Evolutionary conservation across 129 eudicot genomes (phyloP).

Genomic region (Arctium lappa): DNA sequence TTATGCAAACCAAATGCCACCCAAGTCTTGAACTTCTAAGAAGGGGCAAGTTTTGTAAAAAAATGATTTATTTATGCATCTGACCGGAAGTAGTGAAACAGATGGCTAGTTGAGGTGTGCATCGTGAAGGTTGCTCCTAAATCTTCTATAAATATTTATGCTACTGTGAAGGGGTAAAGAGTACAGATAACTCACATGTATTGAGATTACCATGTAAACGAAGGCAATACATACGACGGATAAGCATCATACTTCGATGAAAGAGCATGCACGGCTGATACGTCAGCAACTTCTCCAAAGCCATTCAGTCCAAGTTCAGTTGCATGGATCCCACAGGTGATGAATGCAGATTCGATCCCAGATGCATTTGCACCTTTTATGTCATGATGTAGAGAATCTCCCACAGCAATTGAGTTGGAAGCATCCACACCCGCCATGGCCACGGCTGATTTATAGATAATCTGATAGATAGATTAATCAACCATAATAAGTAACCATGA

Average conservation of each 20-base stretch:
- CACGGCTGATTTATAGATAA: constrained; percentile 79
- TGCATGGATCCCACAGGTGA: constrained; percentile 86
- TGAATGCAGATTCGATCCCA: constrained; percentile 64
- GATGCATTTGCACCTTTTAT: constrained; percentile 94
- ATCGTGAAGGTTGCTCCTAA: background rate
- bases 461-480: constrained; percentile 29
- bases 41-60: too few species aligned
- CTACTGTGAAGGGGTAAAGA: background rate
- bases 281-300: constrained; percentile 65
- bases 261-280: constrained; percentile 51
- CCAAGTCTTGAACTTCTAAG: too few species aligned
- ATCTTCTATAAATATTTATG: background rate
- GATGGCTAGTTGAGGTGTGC: too few species aligned
- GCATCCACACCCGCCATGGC: constrained; percentile 74
- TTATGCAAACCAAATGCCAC: too few species aligned
- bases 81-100: too few species aligned
- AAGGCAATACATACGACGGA: constrained; percentile 71
- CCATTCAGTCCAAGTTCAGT: constrained; percentile 62
- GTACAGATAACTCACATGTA: background rate
- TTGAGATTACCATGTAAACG: constrained; percentile 64
- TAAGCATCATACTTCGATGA: constrained; percentile 58
- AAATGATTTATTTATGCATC: too few species aligned
- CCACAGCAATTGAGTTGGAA: constrained; percentile 78
- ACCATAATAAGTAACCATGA: background rate
- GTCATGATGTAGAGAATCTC: constrained; percentile 94